Evolutionary conservation across 2,329 filamentous ascomycete species (phyloP).

Genomic region (Aureobasidium sp.): DNA sequence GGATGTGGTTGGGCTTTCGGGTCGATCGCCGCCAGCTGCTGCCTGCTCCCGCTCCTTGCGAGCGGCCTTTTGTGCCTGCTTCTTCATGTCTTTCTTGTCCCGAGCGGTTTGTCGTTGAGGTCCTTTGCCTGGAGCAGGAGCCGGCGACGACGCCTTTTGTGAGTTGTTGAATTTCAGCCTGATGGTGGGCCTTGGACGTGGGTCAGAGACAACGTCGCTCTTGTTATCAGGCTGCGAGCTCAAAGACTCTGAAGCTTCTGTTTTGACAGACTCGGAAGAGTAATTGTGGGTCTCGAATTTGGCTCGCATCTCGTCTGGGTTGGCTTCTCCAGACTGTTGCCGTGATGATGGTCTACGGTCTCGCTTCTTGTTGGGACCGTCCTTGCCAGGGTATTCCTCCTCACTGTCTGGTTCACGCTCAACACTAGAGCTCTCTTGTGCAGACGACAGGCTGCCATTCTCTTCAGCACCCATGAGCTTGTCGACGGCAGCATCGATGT

Average conservation of each 20-base stretch:
- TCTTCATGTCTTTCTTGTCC: slow-evolving; percentile 34
- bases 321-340: slow-evolving; percentile 23
- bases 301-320: slow-evolving; percentile 26
- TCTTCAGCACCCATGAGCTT: slow-evolving; percentile 45
- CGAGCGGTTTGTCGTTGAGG: slow-evolving; percentile 30
- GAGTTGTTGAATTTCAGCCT: slow-evolving; percentile 27
- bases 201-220: neutral
- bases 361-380: slow-evolving; percentile 48
- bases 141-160: slow-evolving; percentile 26
- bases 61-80: slow-evolving; percentile 36
- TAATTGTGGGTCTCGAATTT: slow-evolving; percentile 25
- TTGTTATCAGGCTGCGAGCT: slow-evolving; percentile 16
- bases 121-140: slow-evolving; percentile 22
- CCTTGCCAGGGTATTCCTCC: slow-evolving; percentile 34
- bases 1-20: slow-evolving; percentile 16
- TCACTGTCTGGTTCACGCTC: slow-evolving; percentile 47
- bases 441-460: slow-evolving; percentile 34
- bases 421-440: slow-evolving; percentile 42
- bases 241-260: slow-evolving; percentile 22
- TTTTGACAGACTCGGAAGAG: slow-evolving; percentile 30
- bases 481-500: slow-evolving; percentile 47
- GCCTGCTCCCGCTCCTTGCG: slow-evolving; percentile 32
- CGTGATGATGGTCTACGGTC: slow-evolving; percentile 40
- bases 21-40: slow-evolving; percentile 12
- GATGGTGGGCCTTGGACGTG: slow-evolving; percentile 17